These are phyloP conservation scores for Fusarium sp. DNA, from an alignment of 2,329 filamentous ascomycete species.

Conservation along the genomic window DNA sequence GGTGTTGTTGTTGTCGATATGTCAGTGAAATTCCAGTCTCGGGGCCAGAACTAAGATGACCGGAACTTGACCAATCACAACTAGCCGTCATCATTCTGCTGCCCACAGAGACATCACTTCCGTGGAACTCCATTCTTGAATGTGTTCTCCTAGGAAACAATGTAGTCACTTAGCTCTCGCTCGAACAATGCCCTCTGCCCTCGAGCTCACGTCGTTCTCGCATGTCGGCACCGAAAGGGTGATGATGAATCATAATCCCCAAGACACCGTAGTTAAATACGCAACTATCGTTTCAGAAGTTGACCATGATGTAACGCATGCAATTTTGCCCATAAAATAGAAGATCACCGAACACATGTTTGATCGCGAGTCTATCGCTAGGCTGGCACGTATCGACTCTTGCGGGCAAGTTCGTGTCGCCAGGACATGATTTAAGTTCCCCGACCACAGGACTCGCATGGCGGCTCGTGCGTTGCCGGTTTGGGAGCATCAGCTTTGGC, in stretches of 20 bases:
- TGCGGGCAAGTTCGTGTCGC: not conserved
- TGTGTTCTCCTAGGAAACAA: not conserved
- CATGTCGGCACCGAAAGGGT: too few species aligned
- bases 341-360: not conserved
- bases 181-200: not conserved
- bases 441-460: constrained; percentile 18
- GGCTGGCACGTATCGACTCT: not conserved
- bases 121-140: not conserved
- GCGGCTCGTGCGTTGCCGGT: constrained; percentile 25
- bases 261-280: not conserved
- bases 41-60: constrained; percentile 28
- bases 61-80: not conserved
- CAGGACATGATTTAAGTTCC: constrained; percentile 1
- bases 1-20: constrained; percentile 1
- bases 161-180: not conserved
- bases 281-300: not conserved
- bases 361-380: not conserved
- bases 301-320: not conserved
- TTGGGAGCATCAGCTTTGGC: constrained; percentile 9
- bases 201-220: not conserved
- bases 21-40: constrained; percentile 25
- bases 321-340: not conserved
- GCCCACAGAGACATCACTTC: not conserved
- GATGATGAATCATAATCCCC: not conserved
- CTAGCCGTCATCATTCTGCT: not conserved